phyloP scores from a whole-genome alignment of 768 basidiomycete genomes.

The Fomitopsis serialis region DNA sequence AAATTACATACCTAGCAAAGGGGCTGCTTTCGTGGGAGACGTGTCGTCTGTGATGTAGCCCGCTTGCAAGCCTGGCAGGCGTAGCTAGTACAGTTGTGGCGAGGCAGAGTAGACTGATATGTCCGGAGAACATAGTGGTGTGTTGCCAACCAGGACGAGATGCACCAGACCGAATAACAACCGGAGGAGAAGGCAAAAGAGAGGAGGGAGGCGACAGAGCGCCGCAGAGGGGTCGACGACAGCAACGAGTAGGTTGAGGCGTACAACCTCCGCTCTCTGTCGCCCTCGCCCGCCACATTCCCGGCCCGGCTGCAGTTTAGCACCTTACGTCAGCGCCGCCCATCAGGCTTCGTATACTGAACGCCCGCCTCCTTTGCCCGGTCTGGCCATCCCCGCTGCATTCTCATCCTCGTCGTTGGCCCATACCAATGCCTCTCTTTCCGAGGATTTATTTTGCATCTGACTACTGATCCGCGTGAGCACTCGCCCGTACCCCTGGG shows the following conservation, averaged over 20 bases:
- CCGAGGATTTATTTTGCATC: too few species aligned
- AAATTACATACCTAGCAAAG: conserved; percentile 1
- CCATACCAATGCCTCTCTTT: too few species aligned
- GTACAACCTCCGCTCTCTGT: not conserved
- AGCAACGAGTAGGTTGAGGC: not conserved
- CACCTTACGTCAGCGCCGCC: not conserved
- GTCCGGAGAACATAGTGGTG: not conserved
- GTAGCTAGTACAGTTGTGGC: not conserved
- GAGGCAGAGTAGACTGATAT: not conserved
- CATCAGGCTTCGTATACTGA: not conserved
- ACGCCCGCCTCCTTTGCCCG: not conserved
- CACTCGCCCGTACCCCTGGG: too few species aligned
- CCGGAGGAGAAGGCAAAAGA: not conserved
- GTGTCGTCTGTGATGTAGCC: conserved; percentile 2
- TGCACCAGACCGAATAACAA: not conserved
- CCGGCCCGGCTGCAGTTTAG: not conserved
- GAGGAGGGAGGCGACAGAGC: not conserved
- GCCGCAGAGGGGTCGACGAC: not conserved
- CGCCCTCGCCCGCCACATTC: not conserved
- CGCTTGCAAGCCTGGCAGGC: not conserved
- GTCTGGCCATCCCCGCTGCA: too few species aligned
- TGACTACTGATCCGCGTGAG: too few species aligned
- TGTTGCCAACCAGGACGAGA: conserved; percentile 4
- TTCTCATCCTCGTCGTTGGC: too few species aligned
- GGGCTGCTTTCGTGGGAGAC: not conserved